Percentiles rank a stretch among this genome's conserved stretches.
Conservation (phyloP, 129 eudicot genomes). For the Smallanthus sonchifolius region DNA sequence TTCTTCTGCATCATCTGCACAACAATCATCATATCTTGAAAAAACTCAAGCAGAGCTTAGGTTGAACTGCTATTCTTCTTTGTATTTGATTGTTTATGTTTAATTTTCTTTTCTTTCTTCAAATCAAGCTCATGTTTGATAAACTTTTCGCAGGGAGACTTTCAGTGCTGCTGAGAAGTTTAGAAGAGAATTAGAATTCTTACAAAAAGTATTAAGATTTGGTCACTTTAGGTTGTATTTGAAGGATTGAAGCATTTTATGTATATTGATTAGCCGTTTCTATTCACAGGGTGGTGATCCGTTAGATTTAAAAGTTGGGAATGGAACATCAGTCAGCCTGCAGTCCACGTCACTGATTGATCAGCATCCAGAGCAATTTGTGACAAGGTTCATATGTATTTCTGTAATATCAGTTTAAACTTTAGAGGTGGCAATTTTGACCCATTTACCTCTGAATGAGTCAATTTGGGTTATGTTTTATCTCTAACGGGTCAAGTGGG, state of each 20-base stretch:
- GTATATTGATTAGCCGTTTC: slow-evolving; percentile 20
- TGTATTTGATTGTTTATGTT: slow-evolving; percentile 8
- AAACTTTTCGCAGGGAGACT: slow-evolving; percentile 55
- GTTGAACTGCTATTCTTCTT: slow-evolving; percentile 32
- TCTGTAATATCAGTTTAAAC: neutral
- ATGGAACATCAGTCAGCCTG: slow-evolving; percentile 66
- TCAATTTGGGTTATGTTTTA: neutral
- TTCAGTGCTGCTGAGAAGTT: slow-evolving; percentile 62
- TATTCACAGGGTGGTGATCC: slow-evolving; percentile 90
- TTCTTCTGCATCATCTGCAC: slow-evolving; percentile 68
- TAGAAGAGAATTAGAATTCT: slow-evolving; percentile 88
- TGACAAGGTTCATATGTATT: slow-evolving; percentile 53
- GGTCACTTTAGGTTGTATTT: neutral
- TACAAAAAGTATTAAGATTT: slow-evolving; percentile 63
- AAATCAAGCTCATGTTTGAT: slow-evolving; percentile 4
- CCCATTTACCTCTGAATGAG: neutral
- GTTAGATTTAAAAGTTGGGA: slow-evolving; percentile 56
- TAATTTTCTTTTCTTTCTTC: neutral
- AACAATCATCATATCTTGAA: slow-evolving; percentile 61
- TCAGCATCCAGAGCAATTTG: slow-evolving; percentile 60
- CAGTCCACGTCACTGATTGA: slow-evolving; percentile 85
- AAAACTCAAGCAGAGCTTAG: slow-evolving; percentile 81
- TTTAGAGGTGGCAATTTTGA: slow-evolving; percentile 1
- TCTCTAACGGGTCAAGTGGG: neutral
- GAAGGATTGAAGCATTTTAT: neutral